A percentile compares a stretch with the other conserved stretches of the same genome.
These are phyloP conservation scores for Globisporangium viniferum DNA, from an alignment of 352 stramenopile genomes.

Conservation along the genomic window DNA sequence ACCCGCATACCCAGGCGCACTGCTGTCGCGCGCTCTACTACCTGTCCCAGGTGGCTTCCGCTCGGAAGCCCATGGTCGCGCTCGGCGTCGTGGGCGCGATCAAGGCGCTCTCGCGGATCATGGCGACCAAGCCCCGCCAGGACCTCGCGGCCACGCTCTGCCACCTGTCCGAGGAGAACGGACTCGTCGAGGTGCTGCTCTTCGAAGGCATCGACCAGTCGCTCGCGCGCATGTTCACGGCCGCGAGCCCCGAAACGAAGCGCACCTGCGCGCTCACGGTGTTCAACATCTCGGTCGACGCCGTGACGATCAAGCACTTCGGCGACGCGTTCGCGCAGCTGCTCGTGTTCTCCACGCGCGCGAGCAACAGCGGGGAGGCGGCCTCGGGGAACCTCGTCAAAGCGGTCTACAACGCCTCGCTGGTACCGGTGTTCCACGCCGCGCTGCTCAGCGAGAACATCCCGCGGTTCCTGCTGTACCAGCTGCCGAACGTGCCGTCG, in stretches of 20 bases:
- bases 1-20: slow-evolving; percentile 50
- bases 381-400: slow-evolving; percentile 52
- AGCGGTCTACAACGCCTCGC: slow-evolving; percentile 65
- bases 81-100: slow-evolving; percentile 45
- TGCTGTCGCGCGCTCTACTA: slow-evolving; percentile 74
- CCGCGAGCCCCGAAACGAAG: slow-evolving; percentile 53
- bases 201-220: slow-evolving; percentile 70
- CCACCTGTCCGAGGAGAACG: slow-evolving; percentile 60
- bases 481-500: slow-evolving; percentile 38
- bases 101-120: slow-evolving; percentile 42
- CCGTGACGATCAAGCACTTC: slow-evolving; percentile 57
- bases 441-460: slow-evolving; percentile 64
- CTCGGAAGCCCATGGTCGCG: slow-evolving; percentile 55
- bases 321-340: slow-evolving; percentile 61
- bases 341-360: slow-evolving; percentile 30
- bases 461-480: slow-evolving; percentile 47
- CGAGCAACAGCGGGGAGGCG: slow-evolving; percentile 2
- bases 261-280: slow-evolving; percentile 64
- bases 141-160: slow-evolving; percentile 67
- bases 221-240: slow-evolving; percentile 42
- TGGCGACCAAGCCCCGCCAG: slow-evolving; percentile 29
- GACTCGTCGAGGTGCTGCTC: slow-evolving; percentile 52
- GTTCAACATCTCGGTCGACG: slow-evolving; percentile 68
- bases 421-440: slow-evolving; percentile 51
- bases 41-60: slow-evolving; percentile 34